phyloP scores from a whole-genome alignment of 202 grass and related monocot species.

The Cymbopogon flexuosus region DNA sequence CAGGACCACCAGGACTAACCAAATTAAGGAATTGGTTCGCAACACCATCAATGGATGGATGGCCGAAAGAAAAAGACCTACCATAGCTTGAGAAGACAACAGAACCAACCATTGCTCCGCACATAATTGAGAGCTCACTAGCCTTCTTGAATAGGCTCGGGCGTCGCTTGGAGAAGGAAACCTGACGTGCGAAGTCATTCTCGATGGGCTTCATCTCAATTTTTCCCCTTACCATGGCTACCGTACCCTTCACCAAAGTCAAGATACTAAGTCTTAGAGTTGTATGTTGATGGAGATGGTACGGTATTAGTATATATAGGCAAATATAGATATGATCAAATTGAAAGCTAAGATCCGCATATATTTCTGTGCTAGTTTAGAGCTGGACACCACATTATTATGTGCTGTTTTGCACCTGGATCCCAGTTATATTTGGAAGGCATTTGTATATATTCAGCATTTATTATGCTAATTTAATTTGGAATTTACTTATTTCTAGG shows the following conservation, averaged over 20 bases:
- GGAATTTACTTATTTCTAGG: neutral
- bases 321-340: no score
- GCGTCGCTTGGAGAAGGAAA: neutral
- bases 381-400: neutral
- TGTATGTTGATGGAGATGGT: no score
- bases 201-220: no score
- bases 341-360: no score
- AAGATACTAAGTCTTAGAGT: no score
- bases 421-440: neutral
- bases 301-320: no score
- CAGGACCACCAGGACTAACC: neutral
- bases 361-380: neutral
- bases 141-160: conserved; percentile 19
- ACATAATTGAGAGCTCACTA: neutral
- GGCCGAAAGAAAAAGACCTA: conserved; percentile 9
- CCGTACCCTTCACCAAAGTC: no score
- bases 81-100: neutral
- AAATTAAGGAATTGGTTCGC: neutral
- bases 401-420: neutral
- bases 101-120: neutral
- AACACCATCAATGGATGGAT: neutral
- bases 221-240: no score
- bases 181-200: no score
- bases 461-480: neutral
- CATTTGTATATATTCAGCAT: neutral